Percentiles rank a stretch among this genome's conserved stretches.
These are phyloP conservation scores for Nemania sp. DNA, from an alignment of 2,329 filamentous ascomycete species.

Conservation along the genomic window DNA sequence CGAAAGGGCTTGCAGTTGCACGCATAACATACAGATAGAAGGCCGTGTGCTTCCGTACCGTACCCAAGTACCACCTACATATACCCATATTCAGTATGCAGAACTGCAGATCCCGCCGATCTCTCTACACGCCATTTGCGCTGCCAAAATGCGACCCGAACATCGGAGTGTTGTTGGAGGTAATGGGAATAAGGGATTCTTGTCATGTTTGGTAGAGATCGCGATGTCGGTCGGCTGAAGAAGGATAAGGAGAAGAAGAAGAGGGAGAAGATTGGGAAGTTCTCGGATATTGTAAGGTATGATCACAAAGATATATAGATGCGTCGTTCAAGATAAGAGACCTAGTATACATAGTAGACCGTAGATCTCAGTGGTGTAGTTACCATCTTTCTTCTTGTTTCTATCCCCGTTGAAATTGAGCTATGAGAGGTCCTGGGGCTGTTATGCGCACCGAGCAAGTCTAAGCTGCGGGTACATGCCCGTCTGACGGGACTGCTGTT, in stretches of 20 bases:
- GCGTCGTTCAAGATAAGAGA: too few species aligned
- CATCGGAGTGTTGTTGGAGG: background rate
- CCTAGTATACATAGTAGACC: too few species aligned
- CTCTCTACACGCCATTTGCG: conserved; percentile 1
- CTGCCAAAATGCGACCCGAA: background rate
- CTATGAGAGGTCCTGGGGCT: background rate
- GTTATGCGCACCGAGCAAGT: background rate
- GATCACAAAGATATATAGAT: too few species aligned
- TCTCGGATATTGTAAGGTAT: too few species aligned
- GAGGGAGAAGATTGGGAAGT: too few species aligned
- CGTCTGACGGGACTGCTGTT: background rate
- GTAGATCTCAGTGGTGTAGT: too few species aligned
- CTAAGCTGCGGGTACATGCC: background rate
- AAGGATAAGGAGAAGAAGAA: too few species aligned
- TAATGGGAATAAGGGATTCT: background rate
- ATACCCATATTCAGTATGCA: background rate
- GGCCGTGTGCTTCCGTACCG: too few species aligned
- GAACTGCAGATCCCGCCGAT: conserved; percentile 9
- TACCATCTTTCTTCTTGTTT: too few species aligned
- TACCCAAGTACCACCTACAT: conserved; percentile 5
- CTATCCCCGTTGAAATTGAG: background rate
- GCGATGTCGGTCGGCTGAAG: background rate
- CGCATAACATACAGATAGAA: too few species aligned
- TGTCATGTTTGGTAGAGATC: background rate
- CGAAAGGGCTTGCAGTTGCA: background rate